A percentile compares a stretch with the other conserved stretches of the same genome.
Conservation (phyloP, 768 basidiomycete genomes). For the Phanerochaete sordida region DNA sequence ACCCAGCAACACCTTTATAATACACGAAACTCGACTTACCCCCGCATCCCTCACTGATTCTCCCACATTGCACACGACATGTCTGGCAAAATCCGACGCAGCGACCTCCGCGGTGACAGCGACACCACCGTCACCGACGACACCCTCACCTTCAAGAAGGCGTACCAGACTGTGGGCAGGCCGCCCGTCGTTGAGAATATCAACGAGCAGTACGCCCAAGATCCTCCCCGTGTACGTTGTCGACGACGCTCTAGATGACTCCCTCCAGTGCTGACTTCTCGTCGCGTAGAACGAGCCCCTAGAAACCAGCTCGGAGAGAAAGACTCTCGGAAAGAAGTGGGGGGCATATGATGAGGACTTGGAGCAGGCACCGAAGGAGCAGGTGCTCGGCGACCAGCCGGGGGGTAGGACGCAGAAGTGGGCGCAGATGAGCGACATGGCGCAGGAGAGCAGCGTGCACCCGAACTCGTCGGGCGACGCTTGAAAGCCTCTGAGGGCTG, state of each 20-base stretch:
- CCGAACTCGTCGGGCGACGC: not conserved
- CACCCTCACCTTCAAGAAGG: slow-evolving; percentile 24
- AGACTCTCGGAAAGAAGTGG: slow-evolving; percentile 21
- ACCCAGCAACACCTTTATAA: not conserved
- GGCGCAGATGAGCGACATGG: slow-evolving; percentile 13
- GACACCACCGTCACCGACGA: slow-evolving; percentile 12
- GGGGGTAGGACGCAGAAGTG: slow-evolving; percentile 18
- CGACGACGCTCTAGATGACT: not conserved
- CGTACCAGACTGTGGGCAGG: slow-evolving; percentile 23
- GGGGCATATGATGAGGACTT: slow-evolving; percentile 13
- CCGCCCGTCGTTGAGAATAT: slow-evolving; percentile 28
- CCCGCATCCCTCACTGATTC: not conserved
- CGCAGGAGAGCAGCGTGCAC: slow-evolving; percentile 24
- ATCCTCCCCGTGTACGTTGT: slow-evolving; percentile 28
- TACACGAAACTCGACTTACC: not conserved
- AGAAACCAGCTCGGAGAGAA: slow-evolving; percentile 7
- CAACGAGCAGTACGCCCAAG: slow-evolving; percentile 29
- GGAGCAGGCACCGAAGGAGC: slow-evolving; percentile 11
- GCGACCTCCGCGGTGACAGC: not conserved
- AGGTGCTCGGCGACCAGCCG: slow-evolving; percentile 19
- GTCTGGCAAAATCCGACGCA: not conserved
- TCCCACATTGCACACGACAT: not conserved
- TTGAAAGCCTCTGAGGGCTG: not conserved
- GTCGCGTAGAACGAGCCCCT: slow-evolving; percentile 15
- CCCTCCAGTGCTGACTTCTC: not conserved